A percentile compares a stretch with the other conserved stretches of the same genome.
Evolutionary conservation across 805 yeast species (phyloP).

Genomic region (Kodamaea nitidulidarum): DNA sequence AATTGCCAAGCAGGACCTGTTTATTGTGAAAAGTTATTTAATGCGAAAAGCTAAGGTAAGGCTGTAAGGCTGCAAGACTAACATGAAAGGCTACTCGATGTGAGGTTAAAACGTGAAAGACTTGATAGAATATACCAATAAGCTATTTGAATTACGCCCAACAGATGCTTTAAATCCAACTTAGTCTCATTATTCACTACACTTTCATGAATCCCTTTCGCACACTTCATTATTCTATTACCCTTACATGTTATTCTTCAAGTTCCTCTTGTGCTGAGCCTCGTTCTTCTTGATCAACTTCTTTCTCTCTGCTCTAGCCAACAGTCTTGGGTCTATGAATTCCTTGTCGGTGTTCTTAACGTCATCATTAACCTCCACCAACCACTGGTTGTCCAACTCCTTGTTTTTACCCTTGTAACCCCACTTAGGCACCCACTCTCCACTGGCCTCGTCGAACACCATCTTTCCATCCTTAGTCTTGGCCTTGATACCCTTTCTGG

Average conservation of each 20-base stretch:
- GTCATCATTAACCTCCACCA: constrained; percentile 86
- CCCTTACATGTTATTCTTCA: constrained; percentile 31
- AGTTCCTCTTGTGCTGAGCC: constrained; percentile 79
- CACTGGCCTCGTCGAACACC: constrained; percentile 83
- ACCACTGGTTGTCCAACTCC: constrained; percentile 85
- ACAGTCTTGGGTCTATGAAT: constrained; percentile 80
- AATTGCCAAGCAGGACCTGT: too few species aligned
- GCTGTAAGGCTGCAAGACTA: too few species aligned
- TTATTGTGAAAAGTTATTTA: too few species aligned
- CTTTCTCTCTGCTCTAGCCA: constrained; percentile 80
- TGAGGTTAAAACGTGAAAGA: too few species aligned
- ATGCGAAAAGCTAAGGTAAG: too few species aligned
- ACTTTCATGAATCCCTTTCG: too few species aligned
- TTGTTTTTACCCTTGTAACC: constrained; percentile 94
- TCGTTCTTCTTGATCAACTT: constrained; percentile 78
- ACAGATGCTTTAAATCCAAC: too few species aligned
- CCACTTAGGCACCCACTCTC: constrained; percentile 98
- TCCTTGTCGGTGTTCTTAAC: constrained; percentile 51
- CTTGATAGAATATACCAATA: too few species aligned
- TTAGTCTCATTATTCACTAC: too few species aligned
- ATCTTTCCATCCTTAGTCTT: constrained; percentile 86
- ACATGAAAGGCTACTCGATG: too few species aligned
- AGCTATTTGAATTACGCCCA: too few species aligned
- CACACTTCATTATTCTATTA: background rate
- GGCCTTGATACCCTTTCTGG: constrained; percentile 88